Conservation (phyloP, 495 filamentous ascomycete species). For the Patellaria atrata region DNA sequence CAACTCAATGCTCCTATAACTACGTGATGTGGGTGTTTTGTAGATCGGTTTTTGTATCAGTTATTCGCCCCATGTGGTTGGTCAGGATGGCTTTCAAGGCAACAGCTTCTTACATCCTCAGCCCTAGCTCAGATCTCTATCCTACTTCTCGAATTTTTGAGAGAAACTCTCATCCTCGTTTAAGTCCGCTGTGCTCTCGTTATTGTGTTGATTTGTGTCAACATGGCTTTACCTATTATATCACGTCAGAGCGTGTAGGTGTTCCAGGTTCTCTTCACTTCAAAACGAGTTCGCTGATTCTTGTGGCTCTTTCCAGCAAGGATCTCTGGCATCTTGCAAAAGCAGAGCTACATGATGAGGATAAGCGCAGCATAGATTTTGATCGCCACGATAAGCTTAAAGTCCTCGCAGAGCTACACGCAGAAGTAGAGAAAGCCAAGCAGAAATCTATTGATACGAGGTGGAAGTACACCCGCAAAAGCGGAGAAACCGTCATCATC, state of each 20-base stretch:
- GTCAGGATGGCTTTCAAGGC: too few species aligned
- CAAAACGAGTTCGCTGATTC: conserved; percentile 5
- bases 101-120: too few species aligned
- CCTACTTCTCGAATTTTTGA: too few species aligned
- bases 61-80: too few species aligned
- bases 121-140: too few species aligned
- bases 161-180: too few species aligned
- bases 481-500: conserved; percentile 22
- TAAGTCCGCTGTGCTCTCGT: too few species aligned
- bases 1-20: too few species aligned
- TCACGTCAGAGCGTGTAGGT: conserved; percentile 6
- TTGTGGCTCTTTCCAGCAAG: conserved; percentile 6
- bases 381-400: conserved; percentile 16
- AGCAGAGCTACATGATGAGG: conserved; percentile 13
- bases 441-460: conserved; percentile 5
- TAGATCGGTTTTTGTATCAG: too few species aligned
- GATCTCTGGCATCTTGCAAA: conserved; percentile 15
- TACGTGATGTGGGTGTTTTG: too few species aligned
- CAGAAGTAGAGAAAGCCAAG: conserved; percentile 7
- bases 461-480: conserved; percentile 12
- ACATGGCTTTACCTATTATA: conserved; percentile 8
- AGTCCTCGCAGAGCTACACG: conserved; percentile 13
- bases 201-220: too few species aligned
- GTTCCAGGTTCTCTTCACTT: not conserved
- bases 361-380: conserved; percentile 17